Base-by-base conservation (phyloP, 2,329 filamentous ascomycete species). In the Penicillium concentricum region DNA sequence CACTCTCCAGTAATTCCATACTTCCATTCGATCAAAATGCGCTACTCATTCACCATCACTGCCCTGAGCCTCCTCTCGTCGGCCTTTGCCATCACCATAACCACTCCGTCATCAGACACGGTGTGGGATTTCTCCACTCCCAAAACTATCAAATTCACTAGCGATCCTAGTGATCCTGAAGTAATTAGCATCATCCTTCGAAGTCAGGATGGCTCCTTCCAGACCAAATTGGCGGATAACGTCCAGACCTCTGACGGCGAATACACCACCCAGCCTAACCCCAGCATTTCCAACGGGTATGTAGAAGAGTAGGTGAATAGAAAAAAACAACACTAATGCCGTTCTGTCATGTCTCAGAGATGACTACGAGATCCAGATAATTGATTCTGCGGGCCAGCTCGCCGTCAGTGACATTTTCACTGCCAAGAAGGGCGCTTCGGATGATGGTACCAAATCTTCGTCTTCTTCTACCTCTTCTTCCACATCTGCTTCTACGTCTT, bases 201-300 rank as follows among this genome's bases (percentile, higher is more conserved):
- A 46, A 51, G 5, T 32, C 15, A 55, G 51, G 56, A 58, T 58
- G 56, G 56, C 18, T 58, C 56, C 22, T 58, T 58, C 51, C 56
- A 58, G 51, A 58, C 56, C 28, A 58, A 58, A 51, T 51, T 58
- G 46, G 56, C 51, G 15, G 56, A 58, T 47, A 58, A 58, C 20
- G 51, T 58, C 46, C 55, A 58, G 46, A 58, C 56, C 10, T 47
- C 56, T 42, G 51, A 46, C 2, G 56, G 56, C 28, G 51, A 58
- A 55, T 58, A 58, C 35, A 58, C 41, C 9, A 58, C 56, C 15
- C 56, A 58, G 51, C 51, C 56, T 37, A 58, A 58, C 41, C 56
- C 51, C n/a, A 58, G 56, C 22, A 58, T 58, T 55, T 47, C 51
- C 24, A 55, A 55, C 18, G 56, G 56, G 56, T 58, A 55, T 42